Conservation (phyloP, 1,139 yeast species). For the Pichia sp. region DNA sequence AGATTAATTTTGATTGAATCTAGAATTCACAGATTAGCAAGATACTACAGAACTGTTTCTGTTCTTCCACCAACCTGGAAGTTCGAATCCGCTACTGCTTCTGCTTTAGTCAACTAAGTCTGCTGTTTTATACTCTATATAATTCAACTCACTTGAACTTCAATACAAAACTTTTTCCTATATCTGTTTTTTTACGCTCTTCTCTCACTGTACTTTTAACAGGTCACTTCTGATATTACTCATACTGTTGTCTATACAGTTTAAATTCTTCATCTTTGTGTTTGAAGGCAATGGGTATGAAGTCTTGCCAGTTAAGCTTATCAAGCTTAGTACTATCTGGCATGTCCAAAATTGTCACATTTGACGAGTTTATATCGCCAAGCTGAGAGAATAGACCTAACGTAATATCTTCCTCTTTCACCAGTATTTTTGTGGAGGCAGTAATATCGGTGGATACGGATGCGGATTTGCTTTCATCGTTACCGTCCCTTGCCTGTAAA, state of each 20-base stretch:
- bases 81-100: conserved; percentile 99
- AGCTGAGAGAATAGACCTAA: conserved; percentile 6
- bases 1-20: conserved; percentile 99
- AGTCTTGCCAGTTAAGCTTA: conserved; percentile 17
- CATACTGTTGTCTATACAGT: conserved; percentile 33
- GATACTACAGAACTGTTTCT: conserved; percentile 99
- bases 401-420: conserved; percentile 5
- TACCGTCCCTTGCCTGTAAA: conserved; percentile 3
- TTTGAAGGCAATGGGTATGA: conserved; percentile 32
- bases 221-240: conserved; percentile 1
- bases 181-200: not conserved
- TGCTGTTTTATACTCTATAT: conserved; percentile 5
- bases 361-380: conserved; percentile 5
- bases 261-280: conserved; percentile 33
- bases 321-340: conserved; percentile 13
- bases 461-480: conserved; percentile 7
- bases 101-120: conserved; percentile 94
- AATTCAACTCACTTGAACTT: not conserved
- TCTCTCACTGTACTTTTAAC: not conserved
- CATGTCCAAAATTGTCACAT: conserved; percentile 5
- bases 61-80: conserved; percentile 99
- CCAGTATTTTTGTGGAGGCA: not conserved
- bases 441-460: conserved; percentile 10
- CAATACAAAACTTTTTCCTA: not conserved
- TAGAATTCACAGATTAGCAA: conserved; percentile 99